These are phyloP conservation scores for Atkinsonella hypoxylon DNA, from an alignment of 2,329 filamentous ascomycete species.

Conservation along the genomic window DNA sequence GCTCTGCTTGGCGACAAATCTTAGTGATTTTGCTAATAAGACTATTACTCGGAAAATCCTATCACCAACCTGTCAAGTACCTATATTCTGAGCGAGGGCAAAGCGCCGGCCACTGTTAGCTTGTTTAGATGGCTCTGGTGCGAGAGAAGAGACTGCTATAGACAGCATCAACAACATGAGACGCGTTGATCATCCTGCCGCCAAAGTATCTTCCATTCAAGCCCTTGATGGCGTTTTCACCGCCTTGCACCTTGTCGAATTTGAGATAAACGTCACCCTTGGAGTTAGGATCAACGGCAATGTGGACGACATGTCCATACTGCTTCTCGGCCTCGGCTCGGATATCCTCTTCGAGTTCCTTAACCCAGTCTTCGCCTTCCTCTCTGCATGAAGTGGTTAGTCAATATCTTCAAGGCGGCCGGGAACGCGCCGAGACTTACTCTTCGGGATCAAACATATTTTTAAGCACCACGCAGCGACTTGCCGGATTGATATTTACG, in stretches of 20 bases:
- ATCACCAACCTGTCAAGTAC: slow-evolving; percentile 29
- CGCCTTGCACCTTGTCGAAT: slow-evolving; percentile 89
- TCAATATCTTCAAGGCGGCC: slow-evolving; percentile 19
- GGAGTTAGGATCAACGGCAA: slow-evolving; percentile 85
- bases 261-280: slow-evolving; percentile 97
- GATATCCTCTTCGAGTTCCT: slow-evolving; percentile 89
- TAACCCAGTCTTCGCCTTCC: slow-evolving; percentile 77
- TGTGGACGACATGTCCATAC: slow-evolving; percentile 97
- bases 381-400: slow-evolving; percentile 41
- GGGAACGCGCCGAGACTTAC: slow-evolving; percentile 43
- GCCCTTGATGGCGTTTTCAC: slow-evolving; percentile 95
- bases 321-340: slow-evolving; percentile 84
- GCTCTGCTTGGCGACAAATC: not conserved
- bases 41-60: slow-evolving; percentile 5
- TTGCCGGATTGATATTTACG: slow-evolving; percentile 82
- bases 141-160: slow-evolving; percentile 94
- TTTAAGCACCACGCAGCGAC: slow-evolving; percentile 83
- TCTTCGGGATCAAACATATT: slow-evolving; percentile 91
- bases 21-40: not conserved
- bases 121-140: slow-evolving; percentile 61
- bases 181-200: slow-evolving; percentile 81
- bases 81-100: slow-evolving; percentile 33
- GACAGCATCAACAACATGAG: slow-evolving; percentile 94
- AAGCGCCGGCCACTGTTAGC: slow-evolving; percentile 37
- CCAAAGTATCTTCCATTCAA: slow-evolving; percentile 96